Conservation (phyloP, 2,329 filamentous ascomycete species). For the Talaromyces sp. region DNA sequence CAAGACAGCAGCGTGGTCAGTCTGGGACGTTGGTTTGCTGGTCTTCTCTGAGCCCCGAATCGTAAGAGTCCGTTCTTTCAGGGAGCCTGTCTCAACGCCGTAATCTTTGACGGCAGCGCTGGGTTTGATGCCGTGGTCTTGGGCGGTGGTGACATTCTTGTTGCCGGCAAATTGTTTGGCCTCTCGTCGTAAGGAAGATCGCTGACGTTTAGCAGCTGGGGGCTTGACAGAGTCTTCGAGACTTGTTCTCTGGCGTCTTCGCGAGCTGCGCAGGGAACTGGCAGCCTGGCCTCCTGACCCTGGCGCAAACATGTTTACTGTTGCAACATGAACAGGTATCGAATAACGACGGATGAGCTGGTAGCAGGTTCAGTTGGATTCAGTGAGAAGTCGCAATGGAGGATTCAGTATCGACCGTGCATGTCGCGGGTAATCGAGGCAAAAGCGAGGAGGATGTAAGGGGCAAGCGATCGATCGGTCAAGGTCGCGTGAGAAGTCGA, state of each 20-base stretch:
- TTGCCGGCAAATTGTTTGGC: slow-evolving; percentile 30
- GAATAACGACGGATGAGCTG: not conserved
- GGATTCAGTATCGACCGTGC: not conserved
- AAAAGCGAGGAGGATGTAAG: not conserved
- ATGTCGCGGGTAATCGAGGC: not conserved
- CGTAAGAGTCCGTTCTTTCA: slow-evolving; percentile 33
- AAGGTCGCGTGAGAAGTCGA: not conserved
- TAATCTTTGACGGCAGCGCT: slow-evolving; percentile 22
- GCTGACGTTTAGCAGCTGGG: slow-evolving; percentile 48
- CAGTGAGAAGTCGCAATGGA: not conserved
- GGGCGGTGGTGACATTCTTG: not conserved
- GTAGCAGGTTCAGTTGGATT: not conserved
- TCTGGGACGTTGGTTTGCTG: slow-evolving; percentile 33
- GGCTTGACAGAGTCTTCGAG: slow-evolving; percentile 48
- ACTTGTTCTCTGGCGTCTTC: slow-evolving; percentile 42
- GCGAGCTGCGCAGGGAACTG: slow-evolving; percentile 35
- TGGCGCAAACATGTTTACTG: slow-evolving; percentile 40
- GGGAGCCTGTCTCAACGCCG: slow-evolving; percentile 24
- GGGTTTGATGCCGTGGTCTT: slow-evolving; percentile 6
- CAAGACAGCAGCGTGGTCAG: slow-evolving; percentile 38
- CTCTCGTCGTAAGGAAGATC: slow-evolving; percentile 43
- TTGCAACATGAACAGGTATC: not conserved
- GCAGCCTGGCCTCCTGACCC: slow-evolving; percentile 27
- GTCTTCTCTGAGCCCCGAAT: slow-evolving; percentile 39
- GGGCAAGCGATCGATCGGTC: not conserved